A percentile compares a stretch with the other conserved stretches of the same genome.
These are phyloP conservation scores for Cardiospermum halicacabum DNA, from an alignment of 345 rosid genomes.

Conservation along the genomic window DNA sequence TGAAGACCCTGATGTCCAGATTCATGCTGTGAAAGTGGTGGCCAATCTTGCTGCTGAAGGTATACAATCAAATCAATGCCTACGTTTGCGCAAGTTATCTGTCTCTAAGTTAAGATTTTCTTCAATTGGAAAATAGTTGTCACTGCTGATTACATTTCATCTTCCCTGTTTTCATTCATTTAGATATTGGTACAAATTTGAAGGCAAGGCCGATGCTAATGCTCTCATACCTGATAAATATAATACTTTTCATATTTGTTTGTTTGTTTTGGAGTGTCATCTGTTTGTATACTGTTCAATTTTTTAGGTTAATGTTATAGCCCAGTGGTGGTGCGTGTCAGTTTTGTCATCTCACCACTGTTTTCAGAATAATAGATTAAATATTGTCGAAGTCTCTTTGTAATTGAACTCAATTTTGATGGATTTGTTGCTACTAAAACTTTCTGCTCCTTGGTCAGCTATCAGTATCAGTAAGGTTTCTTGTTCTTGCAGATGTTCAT, in stretches of 20 bases:
- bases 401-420: background rate
- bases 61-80: slow-evolving; percentile 22
- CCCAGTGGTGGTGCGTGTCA: background rate
- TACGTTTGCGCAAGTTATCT: too few relatives aligned
- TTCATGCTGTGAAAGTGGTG: slow-evolving; percentile 86
- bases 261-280: too few relatives aligned
- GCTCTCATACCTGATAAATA: too few relatives aligned
- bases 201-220: background rate
- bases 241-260: too few relatives aligned
- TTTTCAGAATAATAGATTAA: background rate
- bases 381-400: background rate
- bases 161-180: background rate
- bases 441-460: background rate
- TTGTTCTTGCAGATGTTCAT: slow-evolving; percentile 50
- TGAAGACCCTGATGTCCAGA: slow-evolving; percentile 83
- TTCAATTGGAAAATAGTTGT: background rate
- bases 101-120: too few relatives aligned
- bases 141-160: background rate
- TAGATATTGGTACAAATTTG: background rate
- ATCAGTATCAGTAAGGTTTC: slow-evolving; percentile 1
- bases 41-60: slow-evolving; percentile 99
- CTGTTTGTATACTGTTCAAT: too few relatives aligned
- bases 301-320: background rate
- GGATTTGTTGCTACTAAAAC: background rate
- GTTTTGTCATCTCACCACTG: background rate